Evolutionary conservation across 352 stramenopile species (phyloP).

Genomic region (Phytopythium aichiense): DNA sequence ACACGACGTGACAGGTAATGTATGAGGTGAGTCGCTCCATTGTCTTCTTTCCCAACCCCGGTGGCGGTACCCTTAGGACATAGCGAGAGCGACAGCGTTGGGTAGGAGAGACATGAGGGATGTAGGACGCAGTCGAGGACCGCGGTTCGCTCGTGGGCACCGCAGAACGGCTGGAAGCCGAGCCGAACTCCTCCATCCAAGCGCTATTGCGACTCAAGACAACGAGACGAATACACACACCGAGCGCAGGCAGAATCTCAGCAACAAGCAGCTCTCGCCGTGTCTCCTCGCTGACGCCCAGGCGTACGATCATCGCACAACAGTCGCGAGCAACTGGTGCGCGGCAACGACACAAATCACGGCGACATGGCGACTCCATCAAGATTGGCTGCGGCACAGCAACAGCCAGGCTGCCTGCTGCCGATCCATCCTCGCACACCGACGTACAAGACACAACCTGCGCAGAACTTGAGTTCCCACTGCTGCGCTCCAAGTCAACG

Average conservation of each 20-base stretch:
- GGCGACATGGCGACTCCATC: too few relatives aligned
- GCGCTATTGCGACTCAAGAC: neutral
- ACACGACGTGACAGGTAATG: neutral
- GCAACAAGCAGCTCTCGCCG: neutral
- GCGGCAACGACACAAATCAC: too few relatives aligned
- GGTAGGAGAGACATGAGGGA: neutral
- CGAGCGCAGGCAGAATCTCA: neutral
- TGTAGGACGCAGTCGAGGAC: neutral
- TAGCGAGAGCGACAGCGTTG: neutral
- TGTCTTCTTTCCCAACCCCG: neutral
- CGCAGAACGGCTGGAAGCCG: neutral
- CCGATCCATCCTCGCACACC: too few relatives aligned
- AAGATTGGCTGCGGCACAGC: too few relatives aligned
- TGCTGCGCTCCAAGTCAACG: neutral
- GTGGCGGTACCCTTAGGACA: neutral
- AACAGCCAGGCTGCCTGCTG: too few relatives aligned
- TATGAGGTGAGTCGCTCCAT: slow-evolving; percentile 1
- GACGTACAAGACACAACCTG: too few relatives aligned
- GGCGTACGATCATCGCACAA: too few relatives aligned
- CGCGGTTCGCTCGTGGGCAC: neutral
- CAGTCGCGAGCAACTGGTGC: too few relatives aligned
- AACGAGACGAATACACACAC: neutral
- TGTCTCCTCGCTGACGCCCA: too few relatives aligned
- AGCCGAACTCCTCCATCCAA: neutral
- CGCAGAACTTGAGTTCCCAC: too few relatives aligned